Evolutionary conservation across 2,329 filamentous ascomycete genomes (phyloP), one percentile per base, ranked within the genome.

Genomic region (Colletotrichum ledebouriae): DNA sequence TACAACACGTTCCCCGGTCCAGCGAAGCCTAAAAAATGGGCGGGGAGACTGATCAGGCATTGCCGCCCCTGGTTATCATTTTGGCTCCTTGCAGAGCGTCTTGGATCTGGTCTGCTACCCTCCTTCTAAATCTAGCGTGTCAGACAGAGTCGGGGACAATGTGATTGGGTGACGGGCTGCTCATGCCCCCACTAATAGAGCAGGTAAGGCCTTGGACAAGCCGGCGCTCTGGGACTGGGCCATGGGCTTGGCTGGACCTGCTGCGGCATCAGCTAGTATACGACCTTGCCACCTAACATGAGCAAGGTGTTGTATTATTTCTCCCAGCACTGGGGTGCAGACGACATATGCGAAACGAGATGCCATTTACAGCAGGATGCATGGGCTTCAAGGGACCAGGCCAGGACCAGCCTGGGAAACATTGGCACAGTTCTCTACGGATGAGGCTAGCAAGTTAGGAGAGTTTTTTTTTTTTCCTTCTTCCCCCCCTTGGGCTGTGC

Each of bases 21-120:
- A 58, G 47, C 55, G 50, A 64, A 68, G 60, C 47, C 65, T 68
- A 68, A 68, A 64, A 68, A 68, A 55, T 68, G 60, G 65, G 53
- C 34, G 41, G 44, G 13, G 29, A 39, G 41, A 55, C 60, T 64
- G 59, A 59, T 49, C 52, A 63, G 59, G 46, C 41, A 63, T 42
- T 52, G 33, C 10, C 29, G 42, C 60, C 47, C 65, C 53, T 55
- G 47, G 60, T 33, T 53, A 42, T 41, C 29, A 68, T 64, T 47
- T 59, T 42, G 61, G 47, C 59, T 59, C 60, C 46, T 37, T 64
- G 53, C 60, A 47, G 52, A 17, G 60, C 22, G 59, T 46, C 46
- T 59, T 58, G 60, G 65, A 59, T 64, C 29, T 37, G 29, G 37
- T 44, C 59, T 59, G 39, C 60, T 22, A 52, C 46, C 46, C 46